These are phyloP conservation scores for Aspergillus udagawae DNA, from an alignment of 2,329 filamentous ascomycete genomes.

Conservation along the genomic window DNA sequence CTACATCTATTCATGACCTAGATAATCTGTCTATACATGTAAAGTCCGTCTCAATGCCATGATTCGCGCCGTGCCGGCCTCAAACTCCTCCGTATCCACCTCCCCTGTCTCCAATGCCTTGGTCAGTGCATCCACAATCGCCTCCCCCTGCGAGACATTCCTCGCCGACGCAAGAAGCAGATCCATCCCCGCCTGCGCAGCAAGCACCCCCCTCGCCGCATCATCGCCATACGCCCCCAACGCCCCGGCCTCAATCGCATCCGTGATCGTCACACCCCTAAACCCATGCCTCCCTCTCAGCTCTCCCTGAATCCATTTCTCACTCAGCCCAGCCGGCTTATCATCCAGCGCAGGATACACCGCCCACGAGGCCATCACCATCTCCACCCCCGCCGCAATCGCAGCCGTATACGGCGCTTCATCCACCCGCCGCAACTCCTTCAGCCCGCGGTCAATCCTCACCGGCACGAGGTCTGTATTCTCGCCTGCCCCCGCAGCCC, in stretches of 20 bases:
- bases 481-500: constrained; percentile 16
- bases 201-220: constrained; percentile 20
- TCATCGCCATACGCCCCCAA: constrained; percentile 21
- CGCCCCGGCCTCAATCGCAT: constrained; percentile 27
- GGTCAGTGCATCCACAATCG: constrained; percentile 17
- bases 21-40: neutral
- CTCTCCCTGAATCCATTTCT: constrained; percentile 22
- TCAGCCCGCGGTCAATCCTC: constrained; percentile 19
- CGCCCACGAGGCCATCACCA: constrained; percentile 31
- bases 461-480: constrained; percentile 28
- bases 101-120: constrained; percentile 16
- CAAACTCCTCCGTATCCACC: constrained; percentile 10
- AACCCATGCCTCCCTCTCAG: constrained; percentile 23
- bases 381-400: constrained; percentile 24
- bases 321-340: constrained; percentile 23
- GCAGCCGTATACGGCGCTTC: constrained; percentile 21
- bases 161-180: constrained; percentile 24
- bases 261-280: constrained; percentile 27
- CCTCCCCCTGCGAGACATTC: constrained; percentile 27
- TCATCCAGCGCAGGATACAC: constrained; percentile 26
- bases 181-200: constrained; percentile 27
- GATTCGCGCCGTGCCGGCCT: constrained; percentile 15
- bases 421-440: constrained; percentile 22
- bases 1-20: constrained; percentile 12
- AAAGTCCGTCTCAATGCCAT: constrained; percentile 3